Conservation (phyloP, 306 rosid species). For the Parietaria judaica region DNA sequence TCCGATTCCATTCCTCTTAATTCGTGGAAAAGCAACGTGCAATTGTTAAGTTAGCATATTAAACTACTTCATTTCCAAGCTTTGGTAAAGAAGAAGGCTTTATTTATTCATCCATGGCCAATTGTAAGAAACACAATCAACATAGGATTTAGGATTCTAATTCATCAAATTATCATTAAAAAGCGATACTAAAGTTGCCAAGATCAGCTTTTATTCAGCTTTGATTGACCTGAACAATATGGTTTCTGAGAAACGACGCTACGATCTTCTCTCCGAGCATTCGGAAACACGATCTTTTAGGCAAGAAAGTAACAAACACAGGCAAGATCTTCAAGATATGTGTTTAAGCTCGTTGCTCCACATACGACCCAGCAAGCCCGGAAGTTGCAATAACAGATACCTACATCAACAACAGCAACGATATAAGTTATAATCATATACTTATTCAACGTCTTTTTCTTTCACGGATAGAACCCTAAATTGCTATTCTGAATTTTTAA, state of each 20-base stretch:
- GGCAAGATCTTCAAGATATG: slow-evolving; percentile 23
- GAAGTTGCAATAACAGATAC: slow-evolving; percentile 93
- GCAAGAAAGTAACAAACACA: slow-evolving; percentile 21
- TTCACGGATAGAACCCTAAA: not conserved
- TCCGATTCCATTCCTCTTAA: not conserved
- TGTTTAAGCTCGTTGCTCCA: slow-evolving; percentile 77
- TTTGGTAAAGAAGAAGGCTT: not conserved
- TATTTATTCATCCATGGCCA: too few species aligned
- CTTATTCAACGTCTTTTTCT: not conserved
- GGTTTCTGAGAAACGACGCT: slow-evolving; percentile 24
- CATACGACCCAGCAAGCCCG: slow-evolving; percentile 89
- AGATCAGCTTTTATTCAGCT: slow-evolving; percentile 45
- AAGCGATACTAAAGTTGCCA: not conserved
- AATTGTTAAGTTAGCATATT: too few species aligned
- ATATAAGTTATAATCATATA: not conserved
- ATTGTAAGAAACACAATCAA: too few species aligned
- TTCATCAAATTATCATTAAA: not conserved
- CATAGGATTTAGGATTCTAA: not conserved
- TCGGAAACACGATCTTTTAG: slow-evolving; percentile 23
- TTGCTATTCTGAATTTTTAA: not conserved
- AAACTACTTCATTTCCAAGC: too few species aligned
- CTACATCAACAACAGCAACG: slow-evolving; percentile 31
- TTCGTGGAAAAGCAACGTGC: too few species aligned
- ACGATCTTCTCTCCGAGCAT: slow-evolving; percentile 23
- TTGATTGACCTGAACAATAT: slow-evolving; percentile 23